Percentiles rank a stretch among this genome's conserved stretches.
phyloP scores from a whole-genome alignment of 192 early-diverging fungal species.

The Podila clonocystis region DNA sequence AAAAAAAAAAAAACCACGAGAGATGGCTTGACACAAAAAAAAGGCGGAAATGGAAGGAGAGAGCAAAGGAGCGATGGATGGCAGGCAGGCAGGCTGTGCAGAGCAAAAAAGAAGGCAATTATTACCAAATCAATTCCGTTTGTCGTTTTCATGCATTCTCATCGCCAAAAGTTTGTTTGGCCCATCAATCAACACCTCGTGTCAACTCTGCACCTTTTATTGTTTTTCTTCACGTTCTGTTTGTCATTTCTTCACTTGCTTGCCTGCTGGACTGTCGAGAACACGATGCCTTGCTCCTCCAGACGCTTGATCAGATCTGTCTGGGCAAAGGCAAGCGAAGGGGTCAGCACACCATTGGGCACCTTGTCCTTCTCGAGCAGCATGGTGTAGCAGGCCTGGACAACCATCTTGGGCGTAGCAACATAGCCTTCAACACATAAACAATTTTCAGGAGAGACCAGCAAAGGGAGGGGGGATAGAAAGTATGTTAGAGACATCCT shows the following conservation, averaged over 20 bases:
- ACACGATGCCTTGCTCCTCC: conserved; percentile 59
- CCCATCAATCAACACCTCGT: neutral
- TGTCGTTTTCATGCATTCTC: no score
- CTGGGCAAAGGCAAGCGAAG: conserved; percentile 62
- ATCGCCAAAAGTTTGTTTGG: neutral
- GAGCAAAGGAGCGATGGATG: neutral
- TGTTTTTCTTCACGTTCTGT: neutral
- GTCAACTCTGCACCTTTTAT: neutral
- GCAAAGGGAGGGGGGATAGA: neutral
- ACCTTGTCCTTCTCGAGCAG: conserved; percentile 54
- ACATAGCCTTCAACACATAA: conserved; percentile 54
- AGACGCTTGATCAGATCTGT: conserved; percentile 58
- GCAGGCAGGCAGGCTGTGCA: neutral
- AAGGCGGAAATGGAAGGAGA: conserved; percentile 1
- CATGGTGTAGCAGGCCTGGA: conserved; percentile 64
- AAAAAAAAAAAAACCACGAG: neutral
- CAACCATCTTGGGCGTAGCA: conserved; percentile 66
- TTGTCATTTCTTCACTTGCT: neutral
- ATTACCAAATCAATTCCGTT: neutral
- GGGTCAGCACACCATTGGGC: conserved; percentile 61
- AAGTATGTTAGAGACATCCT: neutral
- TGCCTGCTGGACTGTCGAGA: conserved; percentile 35
- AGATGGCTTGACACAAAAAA: neutral
- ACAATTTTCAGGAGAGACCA: neutral
- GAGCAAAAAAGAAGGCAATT: conserved; percentile 2